These are phyloP conservation scores for Guillardia theta DNA, from an alignment of 78 protist genomes.

Conservation along the genomic window DNA sequence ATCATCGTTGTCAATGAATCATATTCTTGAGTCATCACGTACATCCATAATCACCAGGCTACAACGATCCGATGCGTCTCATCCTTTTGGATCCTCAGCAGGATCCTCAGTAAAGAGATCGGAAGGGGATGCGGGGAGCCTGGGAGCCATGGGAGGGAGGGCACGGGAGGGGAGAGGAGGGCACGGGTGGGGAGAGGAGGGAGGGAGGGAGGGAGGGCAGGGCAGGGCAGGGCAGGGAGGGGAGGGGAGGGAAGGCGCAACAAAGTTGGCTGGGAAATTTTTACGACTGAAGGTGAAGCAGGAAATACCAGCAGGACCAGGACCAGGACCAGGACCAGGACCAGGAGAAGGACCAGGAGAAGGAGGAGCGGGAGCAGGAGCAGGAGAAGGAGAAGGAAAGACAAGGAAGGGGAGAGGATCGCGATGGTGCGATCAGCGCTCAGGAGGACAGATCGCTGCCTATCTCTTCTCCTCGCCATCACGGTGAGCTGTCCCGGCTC, in stretches of 20 bases:
- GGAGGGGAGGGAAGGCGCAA: too few species aligned
- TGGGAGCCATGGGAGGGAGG: background rate
- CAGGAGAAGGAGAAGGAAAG: background rate
- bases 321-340: too few species aligned
- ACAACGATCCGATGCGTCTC: background rate
- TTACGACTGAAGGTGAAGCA: too few species aligned
- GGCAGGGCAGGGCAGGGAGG: too few species aligned
- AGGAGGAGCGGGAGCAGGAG: too few species aligned
- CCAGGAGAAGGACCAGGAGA: too few species aligned
- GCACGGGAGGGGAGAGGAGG: background rate
- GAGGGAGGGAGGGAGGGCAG: background rate
- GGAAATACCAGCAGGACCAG: too few species aligned
- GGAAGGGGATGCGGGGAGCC: background rate
- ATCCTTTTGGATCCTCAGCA: background rate
- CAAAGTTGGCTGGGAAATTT: too few species aligned
- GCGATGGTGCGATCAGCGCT: too few species aligned
- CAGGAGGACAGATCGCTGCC: background rate
- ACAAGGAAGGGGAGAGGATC: background rate
- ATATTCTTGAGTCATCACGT: background rate
- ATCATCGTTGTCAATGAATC: too few species aligned
- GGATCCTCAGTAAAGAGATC: background rate
- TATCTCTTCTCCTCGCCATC: background rate
- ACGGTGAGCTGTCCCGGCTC: too few species aligned
- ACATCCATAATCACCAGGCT: background rate
- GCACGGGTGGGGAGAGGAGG: background rate